Conservation (phyloP, 768 basidiomycete genomes). For the Rhizopogon vinicolor region DNA sequence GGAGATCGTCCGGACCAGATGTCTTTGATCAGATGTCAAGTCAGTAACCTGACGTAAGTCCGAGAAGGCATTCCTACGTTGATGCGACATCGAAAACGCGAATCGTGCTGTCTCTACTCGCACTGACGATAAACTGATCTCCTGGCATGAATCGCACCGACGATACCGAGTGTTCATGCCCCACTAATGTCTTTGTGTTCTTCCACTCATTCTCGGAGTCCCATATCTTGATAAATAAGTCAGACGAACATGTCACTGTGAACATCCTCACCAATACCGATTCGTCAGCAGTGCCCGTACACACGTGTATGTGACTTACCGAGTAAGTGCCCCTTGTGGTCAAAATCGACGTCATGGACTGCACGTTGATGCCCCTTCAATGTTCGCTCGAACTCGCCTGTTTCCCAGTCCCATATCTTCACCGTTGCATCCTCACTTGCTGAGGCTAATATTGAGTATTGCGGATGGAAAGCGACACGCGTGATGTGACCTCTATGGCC, state of each 20-base stretch:
- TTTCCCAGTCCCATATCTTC: conserved; percentile 97
- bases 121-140: conserved; percentile 79
- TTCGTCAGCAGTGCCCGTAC: not conserved
- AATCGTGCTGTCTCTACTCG: conserved; percentile 85
- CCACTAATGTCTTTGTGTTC: conserved; percentile 80
- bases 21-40: conserved; percentile 35
- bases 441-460: conserved; percentile 76
- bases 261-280: not conserved
- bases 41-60: conserved; percentile 4
- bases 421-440: conserved; percentile 87
- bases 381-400: conserved; percentile 88
- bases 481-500: conserved; percentile 79
- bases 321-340: conserved; percentile 77
- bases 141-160: conserved; percentile 81
- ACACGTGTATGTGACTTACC: conserved; percentile 40
- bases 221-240: conserved; percentile 92
- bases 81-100: conserved; percentile 83
- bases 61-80: conserved; percentile 42
- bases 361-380: conserved; percentile 90
- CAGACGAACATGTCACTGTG: conserved; percentile 64
- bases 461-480: conserved; percentile 80
- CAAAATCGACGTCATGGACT: conserved; percentile 84
- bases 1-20: conserved; percentile 68
- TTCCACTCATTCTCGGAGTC: conserved; percentile 88
- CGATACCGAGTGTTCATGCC: conserved; percentile 90